Percentiles rank a stretch among this genome's conserved stretches.
phyloP scores from a whole-genome alignment of 2,329 filamentous ascomycete genomes.

The Pestalotiopsis fici region DNA sequence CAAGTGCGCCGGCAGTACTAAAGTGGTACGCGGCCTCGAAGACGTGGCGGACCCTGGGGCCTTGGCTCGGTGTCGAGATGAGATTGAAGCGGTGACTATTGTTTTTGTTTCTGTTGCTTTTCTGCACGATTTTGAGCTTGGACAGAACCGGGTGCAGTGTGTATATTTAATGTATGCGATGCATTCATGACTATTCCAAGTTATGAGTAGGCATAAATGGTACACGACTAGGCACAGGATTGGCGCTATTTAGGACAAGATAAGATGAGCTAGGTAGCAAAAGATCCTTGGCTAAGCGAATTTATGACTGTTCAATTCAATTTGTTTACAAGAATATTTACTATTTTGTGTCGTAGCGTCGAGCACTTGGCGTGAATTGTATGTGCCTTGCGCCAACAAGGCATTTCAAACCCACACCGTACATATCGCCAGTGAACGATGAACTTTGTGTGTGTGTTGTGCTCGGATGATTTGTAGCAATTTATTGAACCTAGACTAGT shows the following conservation, averaged over 20 bases:
- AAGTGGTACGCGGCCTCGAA: background rate
- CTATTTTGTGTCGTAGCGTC: too few species aligned
- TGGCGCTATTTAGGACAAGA: background rate
- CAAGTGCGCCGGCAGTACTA: background rate
- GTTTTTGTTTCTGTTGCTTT: background rate
- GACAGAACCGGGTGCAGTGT: background rate
- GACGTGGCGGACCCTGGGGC: background rate
- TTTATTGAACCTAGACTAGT: conserved; percentile 36
- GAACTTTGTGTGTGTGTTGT: too few species aligned
- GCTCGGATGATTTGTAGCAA: too few species aligned
- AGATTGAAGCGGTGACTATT: background rate
- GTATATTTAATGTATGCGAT: background rate
- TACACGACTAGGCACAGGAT: background rate
- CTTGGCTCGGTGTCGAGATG: background rate
- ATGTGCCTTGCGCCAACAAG: too few species aligned
- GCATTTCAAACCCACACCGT: too few species aligned
- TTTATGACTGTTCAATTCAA: too few species aligned
- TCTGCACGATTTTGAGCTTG: background rate
- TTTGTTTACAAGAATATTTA: too few species aligned
- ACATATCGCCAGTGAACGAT: background rate
- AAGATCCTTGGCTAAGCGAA: background rate
- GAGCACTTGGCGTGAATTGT: background rate
- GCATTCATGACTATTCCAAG: background rate
- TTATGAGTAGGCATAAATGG: background rate
- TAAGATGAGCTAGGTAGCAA: background rate